phyloP scores from a whole-genome alignment of 2,329 filamentous ascomycete genomes.

The Neophaeococcomyces mojaviensis region DNA sequence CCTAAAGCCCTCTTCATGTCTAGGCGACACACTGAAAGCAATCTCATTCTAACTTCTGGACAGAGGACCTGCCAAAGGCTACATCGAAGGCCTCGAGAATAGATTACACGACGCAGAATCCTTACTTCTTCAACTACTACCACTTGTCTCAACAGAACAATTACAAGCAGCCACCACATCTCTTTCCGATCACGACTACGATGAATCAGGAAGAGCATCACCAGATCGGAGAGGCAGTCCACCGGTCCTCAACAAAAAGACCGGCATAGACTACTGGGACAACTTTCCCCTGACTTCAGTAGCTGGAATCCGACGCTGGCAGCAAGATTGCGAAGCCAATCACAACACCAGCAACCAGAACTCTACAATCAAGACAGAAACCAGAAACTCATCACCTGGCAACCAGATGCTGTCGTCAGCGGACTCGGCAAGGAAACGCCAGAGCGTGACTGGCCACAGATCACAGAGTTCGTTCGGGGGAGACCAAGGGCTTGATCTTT shows the following conservation, averaged over 20 bases:
- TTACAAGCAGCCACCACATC: slow-evolving; percentile 24
- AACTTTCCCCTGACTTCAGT: slow-evolving; percentile 29
- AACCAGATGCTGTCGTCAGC: neutral
- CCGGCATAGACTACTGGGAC: slow-evolving; percentile 33
- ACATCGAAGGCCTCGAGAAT: slow-evolving; percentile 38
- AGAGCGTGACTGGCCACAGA: neutral
- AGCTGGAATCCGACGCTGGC: slow-evolving; percentile 31
- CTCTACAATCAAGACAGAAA: neutral
- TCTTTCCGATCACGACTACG: slow-evolving; percentile 1
- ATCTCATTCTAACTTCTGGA: slow-evolving; percentile 1
- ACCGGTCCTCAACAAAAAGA: slow-evolving; percentile 24
- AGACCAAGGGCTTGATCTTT: neutral
- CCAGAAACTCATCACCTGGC: neutral
- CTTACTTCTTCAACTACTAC: slow-evolving; percentile 32
- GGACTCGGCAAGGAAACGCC: neutral
- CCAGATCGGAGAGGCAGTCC: slow-evolving; percentile 14
- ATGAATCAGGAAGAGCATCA: slow-evolving; percentile 14
- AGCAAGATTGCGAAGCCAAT: slow-evolving; percentile 25
- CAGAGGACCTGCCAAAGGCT: slow-evolving; percentile 42
- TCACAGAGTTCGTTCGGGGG: neutral
- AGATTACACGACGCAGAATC: slow-evolving; percentile 37
- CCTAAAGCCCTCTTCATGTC: neutral
- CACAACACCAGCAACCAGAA: neutral
- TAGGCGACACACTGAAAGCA: neutral
- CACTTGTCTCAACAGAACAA: slow-evolving; percentile 28